Evolutionary conservation across 139 green algal species (phyloP), one percentile per base, ranked within the genome.

Genomic region (Closterium sp.): DNA sequence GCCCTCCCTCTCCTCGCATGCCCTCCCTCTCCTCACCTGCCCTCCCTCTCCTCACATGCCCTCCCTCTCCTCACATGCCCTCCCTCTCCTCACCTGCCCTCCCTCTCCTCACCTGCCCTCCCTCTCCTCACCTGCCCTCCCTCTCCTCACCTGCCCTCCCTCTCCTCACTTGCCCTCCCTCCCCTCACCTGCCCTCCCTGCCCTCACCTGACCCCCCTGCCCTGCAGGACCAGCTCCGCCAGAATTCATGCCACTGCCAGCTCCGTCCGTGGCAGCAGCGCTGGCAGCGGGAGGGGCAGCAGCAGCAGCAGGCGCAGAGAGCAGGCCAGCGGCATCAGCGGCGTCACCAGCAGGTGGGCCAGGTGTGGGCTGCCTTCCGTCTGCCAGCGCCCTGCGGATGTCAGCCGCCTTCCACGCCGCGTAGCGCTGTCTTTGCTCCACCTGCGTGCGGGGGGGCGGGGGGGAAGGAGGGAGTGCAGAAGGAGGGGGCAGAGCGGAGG

Each of bases 391-490:
- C 91, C 97, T 98, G 87, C 95, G 93, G 31, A 99, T 97, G 43
- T 98, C 97, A 9, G 97, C 95, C 0, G 97, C 97, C 4, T 97
- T 95, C 97, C 97, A 99, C 2, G 95, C 91, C 2, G 97, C 96
- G 89, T 98, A 99, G 34, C 95, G 95, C 84, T 97, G 95, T 95
- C 97, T 97, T 88, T 97, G 95, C 34, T 94, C 55, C 30, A 98
- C 83, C 91, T 94, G 55, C 55, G 16, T 19, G 0, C 12, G 12
- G 55, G 9, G 55, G 55, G 55, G 0, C 16, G 55, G 0, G 6
- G 8, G 55, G 36, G 36, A 4, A 6, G 36, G 36, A 55, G 36
- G 36, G 36, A 55, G 4, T 12, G 6, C 6, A 12, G 55, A 19
- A 28, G 55, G 16, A 28, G 12, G 0, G 16, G 25, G 55, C 16